A percentile compares a stretch with the other conserved stretches of the same genome.
phyloP scores from a whole-genome alignment of 139 green algal genomes.

The Tetraselmis striata region DNA sequence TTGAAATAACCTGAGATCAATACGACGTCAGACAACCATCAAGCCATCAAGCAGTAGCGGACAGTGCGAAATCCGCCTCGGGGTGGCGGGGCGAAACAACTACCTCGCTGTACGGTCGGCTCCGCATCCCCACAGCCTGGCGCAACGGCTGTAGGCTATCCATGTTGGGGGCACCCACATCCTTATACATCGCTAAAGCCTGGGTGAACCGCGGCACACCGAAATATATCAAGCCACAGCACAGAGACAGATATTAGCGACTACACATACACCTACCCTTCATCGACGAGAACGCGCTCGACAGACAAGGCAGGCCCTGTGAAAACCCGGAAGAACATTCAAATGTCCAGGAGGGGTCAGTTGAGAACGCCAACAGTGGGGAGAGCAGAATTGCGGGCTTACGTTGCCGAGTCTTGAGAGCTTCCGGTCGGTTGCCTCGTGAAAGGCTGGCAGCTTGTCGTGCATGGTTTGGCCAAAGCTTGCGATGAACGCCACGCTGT shows the following conservation, averaged over 20 bases:
- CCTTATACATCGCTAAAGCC: neutral
- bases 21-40: neutral
- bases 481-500: neutral
- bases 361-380: neutral
- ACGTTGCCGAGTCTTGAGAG: neutral
- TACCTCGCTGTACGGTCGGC: neutral
- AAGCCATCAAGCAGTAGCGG: neutral
- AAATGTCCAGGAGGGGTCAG: no score
- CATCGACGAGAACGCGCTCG: neutral
- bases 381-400: neutral
- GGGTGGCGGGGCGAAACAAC: neutral
- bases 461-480: neutral
- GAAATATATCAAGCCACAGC: neutral
- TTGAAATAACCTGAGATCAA: neutral
- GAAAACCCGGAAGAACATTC: no score
- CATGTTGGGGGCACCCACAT: neutral
- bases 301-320: no score
- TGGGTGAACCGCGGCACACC: neutral
- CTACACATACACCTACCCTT: neutral
- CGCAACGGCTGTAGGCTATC: neutral
- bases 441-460: neutral
- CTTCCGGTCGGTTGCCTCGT: neutral
- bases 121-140: neutral
- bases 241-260: no score
- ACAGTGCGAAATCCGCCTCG: neutral